Conservation (phyloP, 306 rosid species). For the Clitoria ternatea region DNA sequence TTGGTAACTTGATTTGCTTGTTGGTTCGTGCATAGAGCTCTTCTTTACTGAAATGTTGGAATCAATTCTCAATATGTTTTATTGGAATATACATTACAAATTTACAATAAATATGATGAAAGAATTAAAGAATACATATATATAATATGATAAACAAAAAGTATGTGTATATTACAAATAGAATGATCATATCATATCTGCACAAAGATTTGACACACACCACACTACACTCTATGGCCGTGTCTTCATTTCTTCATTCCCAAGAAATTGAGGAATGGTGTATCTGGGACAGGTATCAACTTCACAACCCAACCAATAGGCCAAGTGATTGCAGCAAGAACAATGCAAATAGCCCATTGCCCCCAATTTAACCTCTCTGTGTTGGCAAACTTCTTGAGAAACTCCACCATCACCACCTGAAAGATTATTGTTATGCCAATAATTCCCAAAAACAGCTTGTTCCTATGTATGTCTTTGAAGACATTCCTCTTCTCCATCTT, state of each 20-base stretch:
- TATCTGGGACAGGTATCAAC: conserved; percentile 33
- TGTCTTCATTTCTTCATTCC: background rate
- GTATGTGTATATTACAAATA: background rate
- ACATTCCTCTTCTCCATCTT: conserved; percentile 35
- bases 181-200: background rate
- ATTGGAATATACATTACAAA: background rate
- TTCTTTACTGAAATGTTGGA: too few species aligned
- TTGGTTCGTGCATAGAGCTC: too few species aligned
- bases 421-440: conserved; percentile 27
- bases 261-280: conserved; percentile 16
- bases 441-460: conserved; percentile 32
- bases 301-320: conserved; percentile 38
- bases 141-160: background rate
- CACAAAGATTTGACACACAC: too few species aligned
- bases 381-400: conserved; percentile 36
- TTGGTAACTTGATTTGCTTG: too few species aligned
- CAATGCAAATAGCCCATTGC: conserved; percentile 26
- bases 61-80: background rate
- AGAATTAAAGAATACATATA: background rate
- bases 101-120: background rate
- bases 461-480: conserved; percentile 25
- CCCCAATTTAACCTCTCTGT: conserved; percentile 35
- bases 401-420: conserved; percentile 40
- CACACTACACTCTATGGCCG: background rate
- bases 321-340: conserved; percentile 29